Conservation (phyloP, 2,329 filamentous ascomycete genomes). For the Dothistroma pini region DNA sequence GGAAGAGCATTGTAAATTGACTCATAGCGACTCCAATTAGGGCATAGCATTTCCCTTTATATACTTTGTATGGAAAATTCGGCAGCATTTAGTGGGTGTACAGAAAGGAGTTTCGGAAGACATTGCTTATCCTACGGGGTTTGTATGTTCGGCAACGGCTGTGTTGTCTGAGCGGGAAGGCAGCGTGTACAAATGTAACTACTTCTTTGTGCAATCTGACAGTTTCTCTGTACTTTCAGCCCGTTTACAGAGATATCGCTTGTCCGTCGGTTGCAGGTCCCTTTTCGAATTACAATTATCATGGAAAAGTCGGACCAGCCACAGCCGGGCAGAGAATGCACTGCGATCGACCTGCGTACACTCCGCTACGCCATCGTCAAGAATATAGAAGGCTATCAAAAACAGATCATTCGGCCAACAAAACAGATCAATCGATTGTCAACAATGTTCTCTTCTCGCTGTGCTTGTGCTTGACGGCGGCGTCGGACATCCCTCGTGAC, state of each 20-base stretch:
- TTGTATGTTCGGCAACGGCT: neutral
- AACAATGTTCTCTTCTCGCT: neutral
- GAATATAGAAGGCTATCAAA: neutral
- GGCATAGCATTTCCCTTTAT: neutral
- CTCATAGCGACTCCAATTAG: neutral
- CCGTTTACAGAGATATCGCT: neutral
- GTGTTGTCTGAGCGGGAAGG: neutral
- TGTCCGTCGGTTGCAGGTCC: neutral
- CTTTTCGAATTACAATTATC: neutral
- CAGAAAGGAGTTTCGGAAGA: neutral
- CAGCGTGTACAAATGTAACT: neutral
- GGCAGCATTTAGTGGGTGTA: neutral
- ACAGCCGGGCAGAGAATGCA: neutral
- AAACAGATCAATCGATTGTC: neutral
- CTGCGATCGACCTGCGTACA: neutral
- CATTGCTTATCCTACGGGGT: neutral
- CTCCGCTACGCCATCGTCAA: neutral
- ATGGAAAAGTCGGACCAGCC: neutral
- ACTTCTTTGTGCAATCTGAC: neutral
- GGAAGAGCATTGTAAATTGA: constrained; percentile 15
- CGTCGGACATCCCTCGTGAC: neutral
- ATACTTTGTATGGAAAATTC: neutral
- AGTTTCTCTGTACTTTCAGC: neutral
- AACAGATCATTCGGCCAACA: neutral
- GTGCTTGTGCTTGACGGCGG: neutral